These are phyloP conservation scores for Nicotiana paniculata DNA, from an alignment of 257 asterid species.

Conservation along the genomic window DNA sequence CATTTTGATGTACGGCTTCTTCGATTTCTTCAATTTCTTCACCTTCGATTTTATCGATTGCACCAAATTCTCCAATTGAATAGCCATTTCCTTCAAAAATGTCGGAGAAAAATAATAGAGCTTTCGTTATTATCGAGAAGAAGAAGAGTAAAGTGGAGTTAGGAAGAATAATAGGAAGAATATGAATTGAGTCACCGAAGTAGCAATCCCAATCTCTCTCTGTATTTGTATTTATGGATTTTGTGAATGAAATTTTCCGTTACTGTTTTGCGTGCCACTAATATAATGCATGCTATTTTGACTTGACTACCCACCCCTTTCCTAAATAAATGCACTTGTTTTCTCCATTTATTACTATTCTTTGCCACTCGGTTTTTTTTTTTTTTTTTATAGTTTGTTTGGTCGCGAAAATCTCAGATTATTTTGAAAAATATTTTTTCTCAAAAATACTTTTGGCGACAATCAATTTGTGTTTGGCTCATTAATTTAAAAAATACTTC, in stretches of 20 bases:
- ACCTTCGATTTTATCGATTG: conserved; percentile 76
- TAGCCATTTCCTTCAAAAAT: neutral
- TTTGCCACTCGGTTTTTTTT: neutral
- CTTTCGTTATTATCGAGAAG: neutral
- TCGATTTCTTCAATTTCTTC: conserved; percentile 53
- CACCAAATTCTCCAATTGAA: conserved; percentile 52
- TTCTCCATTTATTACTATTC: neutral
- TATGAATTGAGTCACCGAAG: neutral
- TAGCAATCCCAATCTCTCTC: neutral
- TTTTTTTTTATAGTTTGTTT: too few relatives aligned
- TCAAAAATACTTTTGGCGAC: too few relatives aligned
- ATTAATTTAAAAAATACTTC: too few relatives aligned
- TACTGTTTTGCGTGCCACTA: neutral
- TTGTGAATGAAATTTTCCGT: neutral
- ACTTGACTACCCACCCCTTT: neutral
- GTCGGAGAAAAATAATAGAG: neutral
- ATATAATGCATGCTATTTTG: neutral
- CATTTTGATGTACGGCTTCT: conserved; percentile 83
- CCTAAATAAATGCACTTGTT: neutral
- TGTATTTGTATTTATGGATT: conserved; percentile 4
- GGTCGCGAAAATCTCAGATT: too few relatives aligned
- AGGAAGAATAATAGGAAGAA: neutral
- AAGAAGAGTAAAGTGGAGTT: neutral
- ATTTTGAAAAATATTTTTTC: too few relatives aligned
- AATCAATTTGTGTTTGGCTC: too few relatives aligned